Evolutionary conservation across 164 flowering plant species (phyloP), one percentile per base, ranked within the genome.

Genomic region (Stephania yunnanensis): DNA sequence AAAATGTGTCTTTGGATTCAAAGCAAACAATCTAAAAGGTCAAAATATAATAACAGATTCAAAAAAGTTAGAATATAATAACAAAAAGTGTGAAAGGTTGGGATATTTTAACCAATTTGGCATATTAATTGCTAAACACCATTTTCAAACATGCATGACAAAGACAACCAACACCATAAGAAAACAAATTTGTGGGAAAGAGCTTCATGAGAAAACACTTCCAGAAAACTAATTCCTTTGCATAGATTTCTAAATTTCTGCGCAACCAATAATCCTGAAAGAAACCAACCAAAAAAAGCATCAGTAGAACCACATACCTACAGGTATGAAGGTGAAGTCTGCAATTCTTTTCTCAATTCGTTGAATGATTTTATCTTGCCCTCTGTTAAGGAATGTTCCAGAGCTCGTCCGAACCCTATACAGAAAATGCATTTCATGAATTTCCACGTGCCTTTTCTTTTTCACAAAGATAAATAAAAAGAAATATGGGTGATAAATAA

Each of bases 381-480:
- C 99, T 81, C 98, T 89, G 72, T 50, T 78, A 52, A 92, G 81
- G 80, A 94, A 96, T 78, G 80, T 94, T 71, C 99, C 99, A 58
- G 97, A 90, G 81, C 99, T 94, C 20, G 99, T 96, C 3, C 99
- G 95, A 22, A 90, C 96, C 89, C 98, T 93, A 79, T 5, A 81
- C 20, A 73, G 68, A 46, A 80, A 68, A 46, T 65, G 15, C 12
- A 78, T 5, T 53, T 15, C 19, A 44, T 17, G 74, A 48, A 75
- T 25, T 67, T 30, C 2, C 7, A n/a, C 22, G 31, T 10, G 44
- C 42, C 45, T 46, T 74, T 19, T 20, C 52, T 10, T 55, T 69
- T 75, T 52, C 68, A 25, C 3, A 55, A 61, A 42, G 19, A 69
- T 31, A 1, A 20, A 68, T 8, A 12, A 74, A 65, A 31, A 55